These are phyloP conservation scores for Penicillium oxalicum DNA, from an alignment of 2,329 filamentous ascomycete species.

Conservation along the genomic window DNA sequence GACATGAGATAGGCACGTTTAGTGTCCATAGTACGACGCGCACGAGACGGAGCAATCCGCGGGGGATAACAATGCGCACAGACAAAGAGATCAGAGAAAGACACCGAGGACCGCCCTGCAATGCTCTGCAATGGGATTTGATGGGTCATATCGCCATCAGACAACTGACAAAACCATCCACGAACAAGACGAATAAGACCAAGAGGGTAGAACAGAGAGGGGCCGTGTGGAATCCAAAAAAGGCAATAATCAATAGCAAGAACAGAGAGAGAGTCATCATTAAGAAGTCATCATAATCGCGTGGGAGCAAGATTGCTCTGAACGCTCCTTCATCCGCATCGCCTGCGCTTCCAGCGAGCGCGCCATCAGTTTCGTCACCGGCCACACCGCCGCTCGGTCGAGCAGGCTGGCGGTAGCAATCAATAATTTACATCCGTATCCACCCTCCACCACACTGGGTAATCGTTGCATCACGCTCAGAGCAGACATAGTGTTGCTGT, in stretches of 20 bases:
- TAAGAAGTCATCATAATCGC: constrained; percentile 26
- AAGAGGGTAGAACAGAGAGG: not conserved
- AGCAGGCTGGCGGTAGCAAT: constrained; percentile 80
- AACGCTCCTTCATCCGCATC: constrained; percentile 56
- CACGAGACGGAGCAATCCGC: not conserved
- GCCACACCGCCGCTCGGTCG: constrained; percentile 86
- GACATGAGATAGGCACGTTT: constrained; percentile 1
- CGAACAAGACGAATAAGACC: constrained; percentile 2
- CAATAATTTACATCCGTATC: constrained; percentile 79
- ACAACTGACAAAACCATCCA: constrained; percentile 4
- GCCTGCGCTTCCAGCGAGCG: constrained; percentile 61
- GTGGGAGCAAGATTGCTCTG: constrained; percentile 29
- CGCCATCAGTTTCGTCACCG: constrained; percentile 68
- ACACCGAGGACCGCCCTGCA: too few species aligned
- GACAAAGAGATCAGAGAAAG: too few species aligned
- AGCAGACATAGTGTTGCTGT: constrained; percentile 48
- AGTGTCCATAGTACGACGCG: not conserved
- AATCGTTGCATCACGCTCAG: constrained; percentile 48
- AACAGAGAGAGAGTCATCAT: constrained; percentile 11
- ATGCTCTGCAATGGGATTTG: too few species aligned
- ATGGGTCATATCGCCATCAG: too few species aligned
- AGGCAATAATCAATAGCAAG: not conserved
- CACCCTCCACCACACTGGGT: constrained; percentile 57
- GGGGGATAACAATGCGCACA: too few species aligned
- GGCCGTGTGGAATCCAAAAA: not conserved